A percentile compares a stretch with the other conserved stretches of the same genome.
Conservation (phyloP, 371 early-diverging fungal genomes). For the Mucor circinelloides region DNA sequence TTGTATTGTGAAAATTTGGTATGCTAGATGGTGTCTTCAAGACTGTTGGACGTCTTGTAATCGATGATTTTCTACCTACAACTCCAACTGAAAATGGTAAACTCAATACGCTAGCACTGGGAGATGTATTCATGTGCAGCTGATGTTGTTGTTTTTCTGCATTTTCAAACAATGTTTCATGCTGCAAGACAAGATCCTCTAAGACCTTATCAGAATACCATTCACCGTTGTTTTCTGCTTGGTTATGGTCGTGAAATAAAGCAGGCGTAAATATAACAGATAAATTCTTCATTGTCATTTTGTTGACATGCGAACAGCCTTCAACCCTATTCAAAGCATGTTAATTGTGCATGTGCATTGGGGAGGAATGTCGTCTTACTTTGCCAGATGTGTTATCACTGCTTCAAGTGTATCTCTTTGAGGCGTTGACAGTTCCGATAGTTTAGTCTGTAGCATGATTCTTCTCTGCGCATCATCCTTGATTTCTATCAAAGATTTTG, state of each 20-base stretch:
- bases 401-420: conserved; percentile 54
- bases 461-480: conserved; percentile 30
- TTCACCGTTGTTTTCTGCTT: conserved; percentile 48
- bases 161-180: conserved; percentile 24
- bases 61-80: conserved; percentile 2
- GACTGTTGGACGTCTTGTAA: conserved; percentile 2
- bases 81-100: conserved; percentile 6
- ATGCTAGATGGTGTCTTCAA: conserved; percentile 5
- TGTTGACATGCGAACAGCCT: conserved; percentile 50
- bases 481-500: conserved; percentile 21
- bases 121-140: not conserved
- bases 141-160: conserved; percentile 2
- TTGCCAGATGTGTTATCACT: conserved; percentile 54
- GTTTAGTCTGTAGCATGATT: conserved; percentile 31
- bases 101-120: conserved; percentile 5
- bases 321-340: conserved; percentile 34
- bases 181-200: conserved; percentile 39
- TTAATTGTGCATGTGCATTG: not conserved
- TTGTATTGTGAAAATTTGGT: conserved; percentile 1
- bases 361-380: conserved; percentile 31
- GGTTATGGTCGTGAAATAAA: conserved; percentile 64
- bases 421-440: conserved; percentile 41
- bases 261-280: conserved; percentile 64
- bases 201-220: conserved; percentile 46
- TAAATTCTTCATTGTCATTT: conserved; percentile 62